Evolutionary conservation across 75 land plant genomes (phyloP).

Genomic region (Isoetes taiwanensis): DNA sequence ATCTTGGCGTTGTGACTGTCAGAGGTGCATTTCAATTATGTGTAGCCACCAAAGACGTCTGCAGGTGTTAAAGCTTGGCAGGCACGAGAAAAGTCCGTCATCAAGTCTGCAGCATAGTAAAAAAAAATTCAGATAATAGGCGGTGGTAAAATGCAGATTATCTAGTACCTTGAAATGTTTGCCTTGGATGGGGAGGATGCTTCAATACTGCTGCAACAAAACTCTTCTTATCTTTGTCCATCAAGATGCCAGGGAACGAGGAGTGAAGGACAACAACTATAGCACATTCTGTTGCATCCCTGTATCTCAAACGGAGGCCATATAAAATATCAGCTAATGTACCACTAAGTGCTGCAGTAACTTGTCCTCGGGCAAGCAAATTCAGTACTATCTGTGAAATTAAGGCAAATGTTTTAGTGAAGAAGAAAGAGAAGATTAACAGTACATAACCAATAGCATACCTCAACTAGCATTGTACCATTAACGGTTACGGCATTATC

Average conservation of each 20-base stretch:
- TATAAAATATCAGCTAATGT: conserved; percentile 19
- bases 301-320: conserved; percentile 12
- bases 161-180: conserved; percentile 14
- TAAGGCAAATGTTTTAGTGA: background rate
- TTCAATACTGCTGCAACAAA: conserved; percentile 10
- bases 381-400: conserved; percentile 10
- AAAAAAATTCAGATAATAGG: background rate
- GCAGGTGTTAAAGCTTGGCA: conserved; percentile 8
- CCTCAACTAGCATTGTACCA: conserved; percentile 8
- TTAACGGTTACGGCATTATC: conserved; percentile 7
- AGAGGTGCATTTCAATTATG: no score
- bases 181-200: conserved; percentile 14
- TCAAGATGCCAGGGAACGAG: conserved; percentile 6
- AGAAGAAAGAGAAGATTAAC: background rate
- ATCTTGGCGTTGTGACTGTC: no score
- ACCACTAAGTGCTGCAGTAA: conserved; percentile 8
- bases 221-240: conserved; percentile 9
- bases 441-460: background rate
- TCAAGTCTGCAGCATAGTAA: conserved; percentile 8
- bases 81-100: conserved; percentile 8
- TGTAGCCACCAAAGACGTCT: conserved; percentile 10
- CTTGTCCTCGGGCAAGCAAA: background rate
- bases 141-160: background rate
- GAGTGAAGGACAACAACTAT: no score
- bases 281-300: background rate